phyloP scores from a whole-genome alignment of 352 stramenopile species.

The Elongisporangium prolatum region DNA sequence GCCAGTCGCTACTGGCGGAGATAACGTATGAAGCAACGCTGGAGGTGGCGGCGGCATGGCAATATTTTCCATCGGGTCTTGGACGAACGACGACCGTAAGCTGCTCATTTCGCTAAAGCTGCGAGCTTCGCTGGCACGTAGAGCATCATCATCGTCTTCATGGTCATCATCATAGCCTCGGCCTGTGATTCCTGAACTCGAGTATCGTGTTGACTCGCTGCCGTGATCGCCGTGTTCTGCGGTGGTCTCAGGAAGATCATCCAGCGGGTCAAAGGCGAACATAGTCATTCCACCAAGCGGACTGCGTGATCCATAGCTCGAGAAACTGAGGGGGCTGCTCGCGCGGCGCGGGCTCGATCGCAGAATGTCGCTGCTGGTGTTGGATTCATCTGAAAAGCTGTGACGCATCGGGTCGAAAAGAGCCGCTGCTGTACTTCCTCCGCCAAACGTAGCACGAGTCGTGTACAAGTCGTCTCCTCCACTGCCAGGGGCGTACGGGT shows the following conservation, averaged over 20 bases:
- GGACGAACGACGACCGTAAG: not conserved
- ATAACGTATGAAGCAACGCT: constrained; percentile 44
- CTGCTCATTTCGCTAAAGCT: not conserved
- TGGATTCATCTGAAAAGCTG: constrained; percentile 60
- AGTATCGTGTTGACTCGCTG: not conserved
- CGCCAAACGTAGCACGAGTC: constrained; percentile 19
- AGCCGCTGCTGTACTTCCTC: not conserved
- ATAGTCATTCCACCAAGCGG: constrained; percentile 38
- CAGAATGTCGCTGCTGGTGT: constrained; percentile 23
- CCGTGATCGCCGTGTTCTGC: constrained; percentile 6
- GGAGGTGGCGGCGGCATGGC: constrained; percentile 10
- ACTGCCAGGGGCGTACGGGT: constrained; percentile 23
- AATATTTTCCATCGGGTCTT: not conserved
- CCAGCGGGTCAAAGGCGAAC: constrained; percentile 76
- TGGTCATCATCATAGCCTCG: constrained; percentile 6
- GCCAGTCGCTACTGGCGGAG: constrained; percentile 45
- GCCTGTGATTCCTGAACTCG: constrained; percentile 11
- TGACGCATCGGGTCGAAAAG: constrained; percentile 25
- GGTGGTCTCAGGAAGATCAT: constrained; percentile 41
- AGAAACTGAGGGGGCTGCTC: constrained; percentile 56
- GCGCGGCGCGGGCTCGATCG: constrained; percentile 47
- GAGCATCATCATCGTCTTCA: constrained; percentile 22
- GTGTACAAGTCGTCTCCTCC: constrained; percentile 39
- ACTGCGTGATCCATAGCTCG: constrained; percentile 57
- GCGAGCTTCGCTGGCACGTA: constrained; percentile 3